Base-by-base conservation (phyloP, 2,329 filamentous ascomycete genomes). In the Fusarium transvaalense region DNA sequence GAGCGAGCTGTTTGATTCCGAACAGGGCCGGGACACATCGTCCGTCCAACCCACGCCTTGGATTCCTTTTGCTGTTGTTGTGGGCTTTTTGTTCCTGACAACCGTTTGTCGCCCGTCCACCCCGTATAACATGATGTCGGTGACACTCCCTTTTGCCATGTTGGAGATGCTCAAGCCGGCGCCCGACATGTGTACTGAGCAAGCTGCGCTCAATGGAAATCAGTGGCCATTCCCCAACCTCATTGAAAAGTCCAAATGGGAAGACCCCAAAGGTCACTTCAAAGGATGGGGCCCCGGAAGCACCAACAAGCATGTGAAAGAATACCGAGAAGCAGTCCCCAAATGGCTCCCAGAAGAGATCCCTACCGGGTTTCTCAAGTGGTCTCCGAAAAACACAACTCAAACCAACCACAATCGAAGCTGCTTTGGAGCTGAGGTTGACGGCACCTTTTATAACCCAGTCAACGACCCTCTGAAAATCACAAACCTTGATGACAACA, bases 401-500 rank as follows among this genome's bases (percentile, higher is more conserved):
- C 17, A 10, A 47, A 59, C 5, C 31, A 56, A 13, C 34, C n/a
- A 37, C n/a, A 37, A n/a, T 6, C 17, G 4, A 37, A 37, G 35
- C 35, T 37, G 35, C n/a, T 37, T 37, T 37, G 35, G 35, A 17
- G 37, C 12, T 2, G 42, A 64, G 23, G 23, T 25, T 78, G 43
- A 64, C 78, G 65, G 80, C 75, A 60, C 45, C 3, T 69, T 71
- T 51, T 83, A 83, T 61, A 76, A 73, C 51, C 77, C 80, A 12
- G 73, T 71, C 2, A 58, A 67, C 21, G 81, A 83, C 51, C 81
- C 81, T 4, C 69, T 82, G 48, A 79, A 78, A 48, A 77, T 82
- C 37, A 75, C 78, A 2, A 82, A 83, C 45, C 72, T 79, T 10
- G 61, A 79, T 10, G 65, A 76, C 9, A 71, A 73, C 0, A 63